Base-by-base conservation (phyloP, 768 basidiomycete genomes). In the Sarcodon sp. region DNA sequence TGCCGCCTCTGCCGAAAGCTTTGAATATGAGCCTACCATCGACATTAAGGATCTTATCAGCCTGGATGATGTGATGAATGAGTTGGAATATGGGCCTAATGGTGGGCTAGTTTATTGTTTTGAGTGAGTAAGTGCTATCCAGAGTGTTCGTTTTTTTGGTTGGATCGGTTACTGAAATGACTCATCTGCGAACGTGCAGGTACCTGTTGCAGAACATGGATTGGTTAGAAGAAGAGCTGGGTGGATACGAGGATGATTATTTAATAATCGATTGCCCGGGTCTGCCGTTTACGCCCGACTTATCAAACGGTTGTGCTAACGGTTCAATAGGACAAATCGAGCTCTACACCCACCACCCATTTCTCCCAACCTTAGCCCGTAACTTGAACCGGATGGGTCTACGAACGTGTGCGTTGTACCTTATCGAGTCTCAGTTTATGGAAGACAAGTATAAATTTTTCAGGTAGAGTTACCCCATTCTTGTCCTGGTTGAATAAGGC, bases 401-500 rank as follows among this genome's bases (percentile, higher is more conserved):
- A 51, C 73, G 93, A 50, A 80, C 79, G n/a, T 89, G 84, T 57
- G 88, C 87, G 3, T 80, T 79, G 32, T 99, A 98, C 61, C 77
- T 99, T 37, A 80, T 99, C 53, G 96, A 99, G 60, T 92, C 89
- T 0, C 96, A 99, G 57, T 99, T 99, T 66, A 98, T 98, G 91
- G 96, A 99, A 66, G 96, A 99, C 64, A 84, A 87, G 54, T 87
- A 91, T 64, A 99, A 99, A 59, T 99, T 96, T 67, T 99, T 99
- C 66, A 86, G 86, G 87, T 83, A 6, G 33, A 4, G n/a, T 12
- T 50, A 38, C 43, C 32, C 33, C 46, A 49, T 11, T 46, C 21
- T 27, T 32, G n/a, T 39, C 46, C 21, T 31, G 46, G 11, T 44
- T 45, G 34, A 33, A n/a, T 33, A 27, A 10, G 31, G 27, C 18